Conservation (phyloP, 495 filamentous ascomycete species). For the Penicillium samsonianum region DNA sequence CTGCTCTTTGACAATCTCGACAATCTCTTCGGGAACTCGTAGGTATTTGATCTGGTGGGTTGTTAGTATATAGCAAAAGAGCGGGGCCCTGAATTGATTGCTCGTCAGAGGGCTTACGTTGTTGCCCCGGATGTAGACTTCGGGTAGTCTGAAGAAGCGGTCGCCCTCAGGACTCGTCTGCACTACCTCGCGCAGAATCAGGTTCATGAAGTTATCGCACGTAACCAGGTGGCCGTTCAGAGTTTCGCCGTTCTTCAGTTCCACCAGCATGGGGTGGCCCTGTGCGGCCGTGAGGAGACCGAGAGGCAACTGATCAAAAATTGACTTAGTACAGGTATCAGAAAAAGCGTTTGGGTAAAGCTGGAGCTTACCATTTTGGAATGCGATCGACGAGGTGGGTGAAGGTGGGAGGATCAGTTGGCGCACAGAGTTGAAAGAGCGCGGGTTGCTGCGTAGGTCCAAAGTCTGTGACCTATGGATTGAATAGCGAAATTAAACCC, state of each 20-base stretch:
- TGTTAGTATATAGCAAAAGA: not conserved
- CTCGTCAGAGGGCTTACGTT: conserved; percentile 62
- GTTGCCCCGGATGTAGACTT: conserved; percentile 95
- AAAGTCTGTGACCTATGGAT: not conserved
- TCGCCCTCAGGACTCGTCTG: conserved; percentile 95
- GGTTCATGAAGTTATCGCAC: conserved; percentile 99
- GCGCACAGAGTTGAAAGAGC: conserved; percentile 9
- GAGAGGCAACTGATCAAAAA: conserved; percentile 68
- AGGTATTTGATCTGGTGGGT: conserved; percentile 89
- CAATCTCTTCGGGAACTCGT: conserved; percentile 90
- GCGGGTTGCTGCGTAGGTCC: conserved; percentile 9
- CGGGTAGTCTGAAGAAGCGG: conserved; percentile 84
- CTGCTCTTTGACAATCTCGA: conserved; percentile 91
- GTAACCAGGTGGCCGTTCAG: conserved; percentile 93
- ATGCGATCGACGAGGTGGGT: conserved; percentile 25
- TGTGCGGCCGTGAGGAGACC: conserved; percentile 92
- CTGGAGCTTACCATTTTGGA: conserved; percentile 26
- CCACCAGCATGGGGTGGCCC: conserved; percentile 98
- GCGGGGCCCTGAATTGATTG: conserved; percentile 5
- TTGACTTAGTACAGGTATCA: conserved; percentile 5
- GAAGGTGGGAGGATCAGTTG: conserved; percentile 19
- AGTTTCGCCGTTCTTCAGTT: conserved; percentile 98
- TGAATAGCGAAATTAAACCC: not conserved
- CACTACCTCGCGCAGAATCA: conserved; percentile 95
- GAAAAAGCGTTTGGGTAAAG: not conserved